Base-by-base conservation (phyloP, 202 grass and related monocot species). In the Bolboschoenoplectus hybrid region DNA sequence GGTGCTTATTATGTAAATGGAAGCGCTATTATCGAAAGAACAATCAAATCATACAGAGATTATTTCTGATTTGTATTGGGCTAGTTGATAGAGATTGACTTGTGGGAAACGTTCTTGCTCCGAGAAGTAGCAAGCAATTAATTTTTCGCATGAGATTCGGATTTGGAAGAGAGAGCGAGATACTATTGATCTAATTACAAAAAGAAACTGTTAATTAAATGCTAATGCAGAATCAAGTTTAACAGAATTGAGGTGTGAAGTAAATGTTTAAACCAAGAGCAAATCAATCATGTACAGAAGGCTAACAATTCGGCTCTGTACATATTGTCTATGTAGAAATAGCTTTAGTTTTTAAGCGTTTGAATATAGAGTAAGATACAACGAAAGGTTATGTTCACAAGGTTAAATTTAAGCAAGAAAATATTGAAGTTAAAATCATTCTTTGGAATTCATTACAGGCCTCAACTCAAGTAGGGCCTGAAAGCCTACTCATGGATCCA, bases 11-110 rank as follows among this genome's bases (percentile, higher is more conserved):
- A 39, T 32, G 13, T 82, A 35, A 67, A 50, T 64, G 51, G 40
- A 16, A 82, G 16, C 26, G 4, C 43, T 65, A 3, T 51, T 82
- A 67, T 67, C 61, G 57, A 82, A 66, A 84, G 66, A 69, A 84
- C 47, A 84, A 84, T 84, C 41, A 84, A 84, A 84, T 82, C 61
- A 67, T 67, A 67, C 61, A 67, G 17, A 71, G 26, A 84, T 84
- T 84, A 47, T 51, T 70, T 68, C 46, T 70, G 47, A 66, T 67
- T 71, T 84, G 34, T 57, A 52, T 50, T 65, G 80, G 61, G 32
- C 34, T n/a, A 56, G 17, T 20, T 32, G 4, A 36, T 61, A 83
- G 44, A 80, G 5, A 56, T 57, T 58, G 3, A 79, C 49, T 81
- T 5, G 35, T 83, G 80, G 79, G 32, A 84, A 44, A 56, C 58